Conservation (phyloP, 202 grass and related monocot species). For the Alloteropsis angusta region DNA sequence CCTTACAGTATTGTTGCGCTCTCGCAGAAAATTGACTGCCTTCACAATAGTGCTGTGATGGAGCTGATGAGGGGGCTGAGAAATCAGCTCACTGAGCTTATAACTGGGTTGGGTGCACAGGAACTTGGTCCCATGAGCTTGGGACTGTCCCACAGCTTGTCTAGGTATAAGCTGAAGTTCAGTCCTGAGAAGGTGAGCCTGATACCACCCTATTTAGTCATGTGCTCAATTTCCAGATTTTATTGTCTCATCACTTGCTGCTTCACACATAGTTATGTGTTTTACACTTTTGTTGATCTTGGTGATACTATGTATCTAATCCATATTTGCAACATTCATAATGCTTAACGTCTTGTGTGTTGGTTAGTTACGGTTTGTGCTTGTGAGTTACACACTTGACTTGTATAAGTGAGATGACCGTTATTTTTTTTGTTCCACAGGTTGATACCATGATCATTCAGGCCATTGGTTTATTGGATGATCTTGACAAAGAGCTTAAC, state of each 20-base stretch:
- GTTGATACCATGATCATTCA: constrained; percentile 98
- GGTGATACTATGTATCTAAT: background rate
- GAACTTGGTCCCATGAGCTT: constrained; percentile 89
- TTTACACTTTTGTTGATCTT: background rate
- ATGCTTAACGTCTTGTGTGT: background rate
- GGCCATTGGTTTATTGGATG: constrained; percentile 89
- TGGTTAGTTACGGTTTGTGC: background rate
- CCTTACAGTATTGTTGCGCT: background rate
- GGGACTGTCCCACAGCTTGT: constrained; percentile 85
- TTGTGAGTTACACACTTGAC: background rate
- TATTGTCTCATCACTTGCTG: background rate
- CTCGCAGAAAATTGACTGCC: constrained; percentile 84
- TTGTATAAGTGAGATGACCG: background rate
- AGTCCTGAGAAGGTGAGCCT: constrained; percentile 79
- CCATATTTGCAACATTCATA: background rate
- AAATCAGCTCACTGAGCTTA: constrained; percentile 78
- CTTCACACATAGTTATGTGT: background rate
- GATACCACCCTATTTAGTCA: background rate
- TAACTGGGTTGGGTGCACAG: constrained; percentile 71
- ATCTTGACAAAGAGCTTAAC: constrained; percentile 94
- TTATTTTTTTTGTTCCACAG: constrained; percentile 27
- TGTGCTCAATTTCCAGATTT: background rate
- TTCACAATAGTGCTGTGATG: constrained; percentile 80
- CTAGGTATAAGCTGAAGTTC: constrained; percentile 94
- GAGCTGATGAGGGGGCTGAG: constrained; percentile 85